Base-by-base conservation (phyloP, 2,329 filamentous ascomycete species). In the Alternaria arborescens region DNA sequence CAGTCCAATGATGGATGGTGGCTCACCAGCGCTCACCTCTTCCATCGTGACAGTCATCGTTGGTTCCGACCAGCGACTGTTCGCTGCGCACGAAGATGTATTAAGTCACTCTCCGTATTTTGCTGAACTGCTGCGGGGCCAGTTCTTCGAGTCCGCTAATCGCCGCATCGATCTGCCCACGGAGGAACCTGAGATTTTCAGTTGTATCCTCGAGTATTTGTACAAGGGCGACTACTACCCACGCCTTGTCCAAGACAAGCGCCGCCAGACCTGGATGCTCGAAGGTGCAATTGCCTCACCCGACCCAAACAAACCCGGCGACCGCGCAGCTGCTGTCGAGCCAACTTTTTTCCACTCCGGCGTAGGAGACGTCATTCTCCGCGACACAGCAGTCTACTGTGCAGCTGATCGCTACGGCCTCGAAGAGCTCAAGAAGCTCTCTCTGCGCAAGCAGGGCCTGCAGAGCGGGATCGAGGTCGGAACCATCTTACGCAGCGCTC, bases 201-300 rank as follows among this genome's bases (percentile, higher is more conserved):
- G 93, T 78, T 94, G 91, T 75, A 85, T 97, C 74, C 92, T 97
- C 83, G 94, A 97, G 84, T 97, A 94, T 80, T 88, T 97, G 70
- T 97, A 97, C 89, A 97, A 96, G 85, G 93, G 92, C 70, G 93
- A 97, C 86, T 97, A 97, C 83, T 95, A 91, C 80, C 94, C 94
- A 58, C 91, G 93, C 80, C 86, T 97, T 82, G 77, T 97, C 71
- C 92, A 93, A 80, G 91, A 92, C 87, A 93, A 91, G 86, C 89
- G 89, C 80, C 90, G 88, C 77, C 90, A 92, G 84, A 91, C 90
- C 83, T 97, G 92, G 91, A 89, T 92, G 79, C 91, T 97, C 82
- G 93, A 97, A 86, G 90, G 91, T 79, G 82, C 82, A 71, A 79
- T 71, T 76, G 84, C 76, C 84, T 87, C 79, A 84, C 85, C 80